Conservation (phyloP, 2,329 filamentous ascomycete species). For the Alternaria incomplexa region DNA sequence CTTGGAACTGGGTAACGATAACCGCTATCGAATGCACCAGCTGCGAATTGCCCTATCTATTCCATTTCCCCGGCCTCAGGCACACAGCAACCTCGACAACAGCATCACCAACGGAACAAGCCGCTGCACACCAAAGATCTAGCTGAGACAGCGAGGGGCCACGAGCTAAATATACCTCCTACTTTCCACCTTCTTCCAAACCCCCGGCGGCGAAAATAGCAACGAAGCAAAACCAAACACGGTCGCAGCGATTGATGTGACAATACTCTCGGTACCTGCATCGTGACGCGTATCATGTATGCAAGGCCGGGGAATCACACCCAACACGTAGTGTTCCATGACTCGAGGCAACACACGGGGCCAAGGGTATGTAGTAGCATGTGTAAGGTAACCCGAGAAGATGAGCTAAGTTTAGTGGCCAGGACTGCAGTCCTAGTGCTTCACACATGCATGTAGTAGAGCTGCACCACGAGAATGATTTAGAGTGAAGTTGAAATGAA, state of each 20-base stretch:
- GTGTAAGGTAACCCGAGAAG: not conserved
- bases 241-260: not conserved
- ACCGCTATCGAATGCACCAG: not conserved
- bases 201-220: not conserved
- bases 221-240: not conserved
- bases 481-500: not conserved
- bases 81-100: not conserved
- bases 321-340: not conserved
- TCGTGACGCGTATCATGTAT: not conserved
- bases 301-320: not conserved
- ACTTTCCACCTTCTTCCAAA: not conserved
- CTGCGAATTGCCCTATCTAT: not conserved
- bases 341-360: not conserved
- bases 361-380: not conserved
- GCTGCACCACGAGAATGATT: not conserved
- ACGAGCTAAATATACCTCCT: not conserved
- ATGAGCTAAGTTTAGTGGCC: not conserved
- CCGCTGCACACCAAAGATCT: not conserved
- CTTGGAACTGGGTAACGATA: not conserved
- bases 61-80: not conserved
- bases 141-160: not conserved
- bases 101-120: not conserved
- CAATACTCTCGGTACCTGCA: not conserved
- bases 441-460: not conserved
- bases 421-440: not conserved